Evolutionary conservation across 192 early-diverging fungal species (phyloP), one percentile per base, ranked within the genome.

Genomic region (Entomortierella parvispora): DNA sequence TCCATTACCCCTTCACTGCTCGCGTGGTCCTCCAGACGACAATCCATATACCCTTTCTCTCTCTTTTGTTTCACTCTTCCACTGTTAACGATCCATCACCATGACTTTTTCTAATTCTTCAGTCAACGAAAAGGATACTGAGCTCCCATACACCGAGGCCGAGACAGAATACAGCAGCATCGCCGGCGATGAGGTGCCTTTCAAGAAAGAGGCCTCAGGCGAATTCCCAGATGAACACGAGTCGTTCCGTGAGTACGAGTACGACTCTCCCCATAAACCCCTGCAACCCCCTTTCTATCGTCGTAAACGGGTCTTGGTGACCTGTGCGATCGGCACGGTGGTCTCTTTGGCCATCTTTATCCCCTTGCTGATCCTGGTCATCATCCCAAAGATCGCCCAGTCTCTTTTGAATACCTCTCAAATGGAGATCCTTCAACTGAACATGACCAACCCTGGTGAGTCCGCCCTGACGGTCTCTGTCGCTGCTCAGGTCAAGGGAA

Each of bases 341-440:
- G 58, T 88, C 49, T 33, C 84, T 10, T n/a, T 81, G 14, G 75
- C 81, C 29, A 76, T 84, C 20, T 64, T 87, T 17, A 53, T 88
- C 20, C 81, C 78, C 23, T 47, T 88, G 12, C 46, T 86, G 7
- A 48, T 87, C 53, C 79, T 86, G 43, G 43, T 75, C 22, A 75
- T 75, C 22, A 37, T 75, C 31, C 71, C 71, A 45, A 75, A 75
- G 58, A 58, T 75, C 29, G 71, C 71, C 0, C 71, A 75, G 54
- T 12, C 45, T 0, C 26, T 75, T 43, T 49, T 75, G 17, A 66
- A 75, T 33, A 65, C 71, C 9, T 45, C 71, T 0, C 44, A 55
- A 0, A 75, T 75, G 71, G 25, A 54, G n/a, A 62, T 75, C 45
- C 14, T 32, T 0, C 71, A 75, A 29, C 23, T 75, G 33, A 75